Evolutionary conservation across 1,284 basidiomycete species (phyloP).

Genomic region (Golubevia pallescens): DNA sequence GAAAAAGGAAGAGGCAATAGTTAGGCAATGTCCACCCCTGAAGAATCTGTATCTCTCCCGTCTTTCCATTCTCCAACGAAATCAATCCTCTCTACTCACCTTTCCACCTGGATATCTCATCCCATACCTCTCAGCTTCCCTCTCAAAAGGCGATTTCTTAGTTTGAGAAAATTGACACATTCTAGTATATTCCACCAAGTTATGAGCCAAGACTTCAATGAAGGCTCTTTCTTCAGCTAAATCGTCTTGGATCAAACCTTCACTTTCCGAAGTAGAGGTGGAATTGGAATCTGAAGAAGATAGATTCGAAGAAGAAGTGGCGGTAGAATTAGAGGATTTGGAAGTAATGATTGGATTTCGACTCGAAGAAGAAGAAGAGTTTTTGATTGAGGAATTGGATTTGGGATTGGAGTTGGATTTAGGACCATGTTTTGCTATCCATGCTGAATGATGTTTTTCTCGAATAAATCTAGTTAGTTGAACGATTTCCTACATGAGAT

Average conservation of each 20-base stretch:
- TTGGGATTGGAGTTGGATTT: too few species aligned
- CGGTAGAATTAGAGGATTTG: slow-evolving; percentile 10
- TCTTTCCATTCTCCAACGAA: too few species aligned
- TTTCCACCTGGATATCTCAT: slow-evolving; percentile 57
- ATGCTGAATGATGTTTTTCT: slow-evolving; percentile 47
- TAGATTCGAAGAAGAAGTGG: not conserved
- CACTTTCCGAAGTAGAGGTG: not conserved
- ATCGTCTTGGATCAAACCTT: slow-evolving; percentile 8
- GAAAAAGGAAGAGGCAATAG: too few species aligned
- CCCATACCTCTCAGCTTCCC: slow-evolving; percentile 54
- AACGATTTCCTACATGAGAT: not conserved
- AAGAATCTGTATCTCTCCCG: too few species aligned
- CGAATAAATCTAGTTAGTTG: slow-evolving; percentile 30
- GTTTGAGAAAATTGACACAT: slow-evolving; percentile 53
- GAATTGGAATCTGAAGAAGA: not conserved
- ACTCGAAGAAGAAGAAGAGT: slow-evolving; percentile 10
- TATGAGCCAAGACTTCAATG: slow-evolving; percentile 39
- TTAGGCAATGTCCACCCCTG: too few species aligned
- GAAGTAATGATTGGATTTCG: slow-evolving; percentile 18
- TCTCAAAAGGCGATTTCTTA: slow-evolving; percentile 57
- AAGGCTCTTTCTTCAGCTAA: slow-evolving; percentile 36
- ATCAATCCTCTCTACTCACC: not conserved
- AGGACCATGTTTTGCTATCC: slow-evolving; percentile 13
- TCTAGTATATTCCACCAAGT: slow-evolving; percentile 48
- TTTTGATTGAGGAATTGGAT: not conserved